phyloP scores from a whole-genome alignment of 257 asterid species.

The Fraxinus pennsylvanica region DNA sequence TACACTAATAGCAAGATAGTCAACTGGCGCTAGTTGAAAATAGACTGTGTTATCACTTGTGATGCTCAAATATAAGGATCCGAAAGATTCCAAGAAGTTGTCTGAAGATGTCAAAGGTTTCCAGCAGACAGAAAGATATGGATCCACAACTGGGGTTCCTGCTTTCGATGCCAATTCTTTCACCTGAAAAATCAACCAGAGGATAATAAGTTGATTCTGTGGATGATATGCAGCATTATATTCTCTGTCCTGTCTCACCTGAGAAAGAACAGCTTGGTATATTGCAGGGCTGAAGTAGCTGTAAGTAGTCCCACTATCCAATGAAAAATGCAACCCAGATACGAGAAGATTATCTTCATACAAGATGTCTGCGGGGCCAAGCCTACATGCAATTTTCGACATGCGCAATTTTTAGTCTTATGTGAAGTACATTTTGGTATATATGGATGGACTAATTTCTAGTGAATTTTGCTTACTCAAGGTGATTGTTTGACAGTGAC shows the following conservation, averaged over 20 bases:
- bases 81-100: neutral
- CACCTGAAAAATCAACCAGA: neutral
- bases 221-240: neutral
- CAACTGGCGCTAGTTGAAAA: neutral
- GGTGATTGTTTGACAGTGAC: slow-evolving; percentile 24
- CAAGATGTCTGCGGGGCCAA: neutral
- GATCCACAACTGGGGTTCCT: neutral
- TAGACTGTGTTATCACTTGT: neutral
- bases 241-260: slow-evolving; percentile 31
- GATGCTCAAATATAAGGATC: neutral
- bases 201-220: neutral
- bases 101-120: neutral
- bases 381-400: neutral
- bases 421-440: neutral
- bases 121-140: neutral
- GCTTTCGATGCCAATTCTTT: neutral
- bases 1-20: neutral
- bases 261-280: slow-evolving; percentile 32
- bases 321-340: neutral
- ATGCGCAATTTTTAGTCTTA: neutral
- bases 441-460: neutral
- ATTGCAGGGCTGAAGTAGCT: slow-evolving; percentile 37
- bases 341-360: neutral
- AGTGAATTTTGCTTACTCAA: slow-evolving; percentile 30
- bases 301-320: slow-evolving; percentile 55